Evolutionary conservation across 371 early-diverging fungal genomes (phyloP), one percentile per base, ranked within the genome.

Genomic region (Actinomucor elegans): DNA sequence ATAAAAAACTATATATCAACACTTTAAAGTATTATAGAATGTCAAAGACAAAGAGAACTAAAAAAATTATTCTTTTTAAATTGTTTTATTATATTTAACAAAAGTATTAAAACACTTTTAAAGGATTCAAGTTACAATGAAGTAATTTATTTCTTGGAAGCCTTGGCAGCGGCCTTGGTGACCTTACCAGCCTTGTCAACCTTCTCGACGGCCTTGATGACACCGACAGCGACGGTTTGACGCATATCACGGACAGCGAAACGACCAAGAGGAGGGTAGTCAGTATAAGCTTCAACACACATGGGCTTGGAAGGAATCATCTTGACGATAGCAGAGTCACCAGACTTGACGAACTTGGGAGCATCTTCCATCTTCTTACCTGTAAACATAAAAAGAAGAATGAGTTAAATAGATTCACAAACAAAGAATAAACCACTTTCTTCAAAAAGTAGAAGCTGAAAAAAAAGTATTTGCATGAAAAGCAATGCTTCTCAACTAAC

Each of bases 211-310:
- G 86, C 45, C 91, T 94, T 94, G 87, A 96, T 92, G 83, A 96
- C 95, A 87, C 97, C 97, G 77, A 90, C 89, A 68, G 92, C 92
- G 49, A 92, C 90, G 67, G 93, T 91, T 72, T 91, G 91, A 82
- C 96, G 83, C 94, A 93, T 92, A 73, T 95, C 96, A 88, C 96
- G 94, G 81, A 96, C 92, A 75, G 94, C 95, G 84, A 96, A 96
- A 80, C 96, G 94, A 71, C 96, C 95, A 47, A 95, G 90, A 64
- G 94, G 92, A 49, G 95, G 92, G 79, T 91, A 95, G 68, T 93
- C 91, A 59, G 85, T 74, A 84, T 88, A 96, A 61, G 95, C 59
- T 81, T 96, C 97, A 66, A 96, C 95, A 83, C 94, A 94, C 88
- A 96, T 85, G 67, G 97, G 96, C 92, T 94, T 94, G 81, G 90